Percentiles rank a stretch among this genome's conserved stretches.
Conservation (phyloP, 768 basidiomycete species). For the Rhizopogon rudus region DNA sequence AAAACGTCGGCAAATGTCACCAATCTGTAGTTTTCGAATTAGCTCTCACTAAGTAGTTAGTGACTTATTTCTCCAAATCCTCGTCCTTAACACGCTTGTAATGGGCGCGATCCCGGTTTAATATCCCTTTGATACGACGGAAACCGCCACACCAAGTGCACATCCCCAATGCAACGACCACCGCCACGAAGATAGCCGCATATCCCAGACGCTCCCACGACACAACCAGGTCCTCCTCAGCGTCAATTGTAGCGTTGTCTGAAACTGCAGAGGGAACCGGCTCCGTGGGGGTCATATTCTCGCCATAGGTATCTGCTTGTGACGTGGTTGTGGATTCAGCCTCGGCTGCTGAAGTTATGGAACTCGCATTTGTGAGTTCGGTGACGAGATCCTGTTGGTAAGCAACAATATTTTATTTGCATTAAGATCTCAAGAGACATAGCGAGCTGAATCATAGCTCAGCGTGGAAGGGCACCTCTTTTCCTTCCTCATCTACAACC, state of each 20-base stretch:
- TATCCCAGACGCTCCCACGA: constrained; percentile 13
- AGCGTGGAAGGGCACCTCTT: constrained; percentile 90
- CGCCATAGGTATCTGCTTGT: constrained; percentile 5
- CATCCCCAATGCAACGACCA: constrained; percentile 39
- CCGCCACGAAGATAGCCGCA: constrained; percentile 28
- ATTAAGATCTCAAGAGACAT: constrained; percentile 32
- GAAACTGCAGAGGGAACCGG: neutral
- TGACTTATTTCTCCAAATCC: constrained; percentile 45
- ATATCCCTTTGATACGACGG: constrained; percentile 36
- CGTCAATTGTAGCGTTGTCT: constrained; percentile 8
- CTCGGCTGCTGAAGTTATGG: constrained; percentile 11
- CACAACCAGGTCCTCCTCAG: constrained; percentile 2
- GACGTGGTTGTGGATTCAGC: constrained; percentile 11
- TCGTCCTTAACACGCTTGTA: constrained; percentile 47
- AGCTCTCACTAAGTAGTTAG: too few relatives aligned
- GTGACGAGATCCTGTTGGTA: constrained; percentile 39
- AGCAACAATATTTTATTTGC: constrained; percentile 50
- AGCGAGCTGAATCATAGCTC: constrained; percentile 73
- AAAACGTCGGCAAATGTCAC: too few relatives aligned
- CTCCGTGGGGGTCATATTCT: neutral
- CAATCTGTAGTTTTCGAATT: too few relatives aligned
- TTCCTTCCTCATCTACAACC: constrained; percentile 57
- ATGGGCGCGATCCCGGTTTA: constrained; percentile 31
- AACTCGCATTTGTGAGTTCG: constrained; percentile 10
- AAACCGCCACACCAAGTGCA: constrained; percentile 45